Base-by-base conservation (phyloP, 306 rosid genomes). In the Acacia confusa region DNA sequence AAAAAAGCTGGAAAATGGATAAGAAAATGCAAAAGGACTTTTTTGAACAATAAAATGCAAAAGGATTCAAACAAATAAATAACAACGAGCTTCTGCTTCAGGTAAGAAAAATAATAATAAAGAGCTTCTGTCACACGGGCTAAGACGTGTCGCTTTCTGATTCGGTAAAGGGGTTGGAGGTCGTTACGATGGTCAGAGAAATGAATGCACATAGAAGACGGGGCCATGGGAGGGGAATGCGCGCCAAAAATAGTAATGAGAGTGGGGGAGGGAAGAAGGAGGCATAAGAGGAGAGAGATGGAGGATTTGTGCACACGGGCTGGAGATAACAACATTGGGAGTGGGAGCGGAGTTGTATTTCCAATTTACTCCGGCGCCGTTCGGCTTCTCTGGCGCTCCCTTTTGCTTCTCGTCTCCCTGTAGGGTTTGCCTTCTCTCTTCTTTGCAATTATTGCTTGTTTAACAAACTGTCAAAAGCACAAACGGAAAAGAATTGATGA, bases 301-400 rank as follows among this genome's bases (percentile, higher is more conserved):
- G 66, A 60, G 34, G 34, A 24, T 19, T 83, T 84, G 78, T 72
- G 77, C n/a, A 43, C 43, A 66, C 61, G 72, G 76, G 76, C 45
- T 58, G 71, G 60, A 79, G 58, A 83, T 81, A 79, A 79, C 76
- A 60, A 71, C 81, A 77, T 72, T 20, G 52, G 74, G 19, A 41
- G 53, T 80, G 78, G 74, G 45, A 82, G 84, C 81, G 81, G 87
- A 78, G 81, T 83, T 82, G 34, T 81, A 60, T 90, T 83, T 85
- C 92, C 48, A 78, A 77, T 70, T 70, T 85, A 84, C 82, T 84
- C 87, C 87, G 87, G 82, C 76, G 85, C 84, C 86, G 86, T 76
- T 67, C 82, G 82, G 78, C 71, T 84, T 82, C 91, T 85, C 90
- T 88, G 93, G 87, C 97, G 86, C 97, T 87, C 92, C 64, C 64